phyloP scores from a whole-genome alignment of 129 eudicot genomes.

The Tagetes patula region DNA sequence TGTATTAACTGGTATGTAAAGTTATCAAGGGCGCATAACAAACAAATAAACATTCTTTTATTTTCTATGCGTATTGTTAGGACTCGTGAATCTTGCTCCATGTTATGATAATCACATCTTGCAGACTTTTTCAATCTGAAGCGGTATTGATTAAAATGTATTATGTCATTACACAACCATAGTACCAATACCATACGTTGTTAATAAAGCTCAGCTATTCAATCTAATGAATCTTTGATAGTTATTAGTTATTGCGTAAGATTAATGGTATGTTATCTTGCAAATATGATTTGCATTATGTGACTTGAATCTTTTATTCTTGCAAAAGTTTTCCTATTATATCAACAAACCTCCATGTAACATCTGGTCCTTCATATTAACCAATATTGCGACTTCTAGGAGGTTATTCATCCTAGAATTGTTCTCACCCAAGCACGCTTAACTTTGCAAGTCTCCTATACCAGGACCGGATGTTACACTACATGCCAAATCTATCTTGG shows the following conservation, averaged over 20 bases:
- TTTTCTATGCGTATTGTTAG: not conserved
- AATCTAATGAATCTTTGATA: not conserved
- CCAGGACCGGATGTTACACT: too few relatives aligned
- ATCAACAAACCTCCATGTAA: not conserved
- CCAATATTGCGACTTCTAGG: too few relatives aligned
- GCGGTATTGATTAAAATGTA: not conserved
- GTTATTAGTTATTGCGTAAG: not conserved
- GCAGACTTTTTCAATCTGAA: not conserved
- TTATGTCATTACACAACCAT: not conserved
- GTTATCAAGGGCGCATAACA: not conserved
- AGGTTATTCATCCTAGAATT: too few relatives aligned
- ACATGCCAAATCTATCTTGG: slow-evolving; percentile 3
- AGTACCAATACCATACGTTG: not conserved
- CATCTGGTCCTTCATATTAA: too few relatives aligned
- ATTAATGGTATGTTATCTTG: not conserved
- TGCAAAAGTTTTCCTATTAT: not conserved
- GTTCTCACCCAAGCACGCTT: too few relatives aligned
- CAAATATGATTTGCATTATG: slow-evolving; percentile 1
- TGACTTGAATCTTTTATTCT: not conserved
- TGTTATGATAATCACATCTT: not conserved
- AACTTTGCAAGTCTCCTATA: too few relatives aligned
- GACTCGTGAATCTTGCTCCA: not conserved
- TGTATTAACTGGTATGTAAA: not conserved
- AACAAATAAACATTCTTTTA: not conserved
- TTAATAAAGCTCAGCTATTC: not conserved